A percentile compares a stretch with the other conserved stretches of the same genome.
Evolutionary conservation across 352 stramenopile genomes (phyloP).

Genomic region (Globisporangium sylvaticum): DNA sequence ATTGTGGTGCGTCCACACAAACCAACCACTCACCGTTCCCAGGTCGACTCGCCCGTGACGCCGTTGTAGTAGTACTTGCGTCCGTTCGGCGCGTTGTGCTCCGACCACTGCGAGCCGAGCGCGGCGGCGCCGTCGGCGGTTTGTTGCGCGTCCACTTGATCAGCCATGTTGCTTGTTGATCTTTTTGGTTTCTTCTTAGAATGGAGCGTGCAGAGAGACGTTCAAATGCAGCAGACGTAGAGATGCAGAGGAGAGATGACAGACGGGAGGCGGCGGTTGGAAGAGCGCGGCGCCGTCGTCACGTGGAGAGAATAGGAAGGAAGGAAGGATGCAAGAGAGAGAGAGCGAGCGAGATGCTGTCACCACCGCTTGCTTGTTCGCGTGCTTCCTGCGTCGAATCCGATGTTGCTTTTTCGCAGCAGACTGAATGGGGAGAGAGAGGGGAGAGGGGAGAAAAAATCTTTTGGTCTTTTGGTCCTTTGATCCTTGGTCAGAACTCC

Average conservation of each 20-base stretch:
- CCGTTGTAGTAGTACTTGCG: slow-evolving; percentile 93
- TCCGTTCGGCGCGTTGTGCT: slow-evolving; percentile 89
- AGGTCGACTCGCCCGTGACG: slow-evolving; percentile 86
- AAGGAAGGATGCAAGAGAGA: background rate
- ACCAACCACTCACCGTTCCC: slow-evolving; percentile 59
- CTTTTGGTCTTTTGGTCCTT: too few relatives aligned
- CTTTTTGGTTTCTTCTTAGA: background rate
- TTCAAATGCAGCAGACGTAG: slow-evolving; percentile 14
- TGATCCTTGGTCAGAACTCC: too few relatives aligned
- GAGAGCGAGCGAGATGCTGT: slow-evolving; percentile 2
- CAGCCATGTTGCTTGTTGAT: slow-evolving; percentile 40
- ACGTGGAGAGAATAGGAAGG: background rate
- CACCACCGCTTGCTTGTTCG: slow-evolving; percentile 1
- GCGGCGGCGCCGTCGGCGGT: slow-evolving; percentile 30
- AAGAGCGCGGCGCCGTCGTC: background rate
- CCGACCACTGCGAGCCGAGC: slow-evolving; percentile 70
- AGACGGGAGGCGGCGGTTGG: background rate
- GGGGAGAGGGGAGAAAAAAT: too few relatives aligned
- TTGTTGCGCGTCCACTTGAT: slow-evolving; percentile 54
- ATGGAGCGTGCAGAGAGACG: background rate
- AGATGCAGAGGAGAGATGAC: slow-evolving; percentile 6
- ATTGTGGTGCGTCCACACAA: background rate
- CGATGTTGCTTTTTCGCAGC: background rate
- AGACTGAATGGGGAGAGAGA: slow-evolving; percentile 4
- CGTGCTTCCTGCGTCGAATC: slow-evolving; percentile 11